Evolutionary conservation across 331 rosid species (phyloP), one percentile per base, ranked within the genome.

Genomic region (Telfairia occidentalis): DNA sequence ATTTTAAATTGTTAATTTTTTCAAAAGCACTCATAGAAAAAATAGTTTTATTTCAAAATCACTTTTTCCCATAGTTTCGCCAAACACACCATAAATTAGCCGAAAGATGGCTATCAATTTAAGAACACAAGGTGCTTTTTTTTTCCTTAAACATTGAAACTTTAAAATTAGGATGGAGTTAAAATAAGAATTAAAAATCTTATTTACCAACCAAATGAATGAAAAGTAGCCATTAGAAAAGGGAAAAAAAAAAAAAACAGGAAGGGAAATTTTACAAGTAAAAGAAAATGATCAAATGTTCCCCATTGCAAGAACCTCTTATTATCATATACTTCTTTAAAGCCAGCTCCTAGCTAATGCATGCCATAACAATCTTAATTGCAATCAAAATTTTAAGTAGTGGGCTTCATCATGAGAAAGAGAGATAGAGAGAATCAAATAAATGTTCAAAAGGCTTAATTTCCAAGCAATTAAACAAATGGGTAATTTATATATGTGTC

Each of bases 381-480:
- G 19, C 30, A 32, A 64, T 35, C 3, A 9, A 64, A 19, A 19
- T 9, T 35, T 64, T 64, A 19, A 57, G 9, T 1, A 37, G 49
- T 64, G 71, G 71, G 13, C 30, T 63, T 4, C 34, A 63, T 63
- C 46, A 63, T 63, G 71, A 63, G 71, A 63, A 15, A 60, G 70
- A 61, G 69, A 63, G 4, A 60, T 43, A 61, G 69, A 63, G 4
- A 59, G 23, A 7, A 61, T n/a, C 2, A 8, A 61, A 34, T 1
- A 61, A 7, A 61, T 60, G 23, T 21, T 40, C 32, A 15, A 59
- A 59, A 59, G 34, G 42, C 67, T 59, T 59, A 13, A 30, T 60
- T 60, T 59, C 19, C 7, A 60, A 60, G 42, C 67, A 60, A 60
- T 60, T 60, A 60, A 60, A 29, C 24, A 30, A 30, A 30, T 30